These are phyloP conservation scores for Dichotomopilus funicola DNA, from an alignment of 2,329 filamentous ascomycete species.

Conservation along the genomic window DNA sequence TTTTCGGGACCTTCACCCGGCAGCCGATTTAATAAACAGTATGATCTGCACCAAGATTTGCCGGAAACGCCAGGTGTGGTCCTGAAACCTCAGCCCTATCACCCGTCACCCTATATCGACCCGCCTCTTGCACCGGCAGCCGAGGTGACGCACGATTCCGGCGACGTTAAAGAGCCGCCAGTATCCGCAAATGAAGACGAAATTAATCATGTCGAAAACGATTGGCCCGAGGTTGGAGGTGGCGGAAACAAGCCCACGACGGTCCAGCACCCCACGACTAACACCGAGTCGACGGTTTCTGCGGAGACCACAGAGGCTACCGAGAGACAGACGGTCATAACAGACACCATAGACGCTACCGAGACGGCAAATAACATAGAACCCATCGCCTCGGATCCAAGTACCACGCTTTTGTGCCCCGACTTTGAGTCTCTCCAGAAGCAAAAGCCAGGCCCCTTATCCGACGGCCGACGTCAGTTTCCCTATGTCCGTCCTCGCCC, in stretches of 20 bases:
- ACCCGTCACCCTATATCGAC: not conserved
- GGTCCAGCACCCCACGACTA: not conserved
- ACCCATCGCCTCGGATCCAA: not conserved
- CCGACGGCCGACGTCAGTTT: constrained; percentile 27
- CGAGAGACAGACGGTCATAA: not conserved
- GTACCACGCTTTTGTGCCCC: constrained; percentile 13
- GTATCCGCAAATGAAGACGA: too few species aligned
- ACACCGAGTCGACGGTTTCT: not conserved
- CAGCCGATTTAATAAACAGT: not conserved
- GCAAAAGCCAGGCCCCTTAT: constrained; percentile 25
- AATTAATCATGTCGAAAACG: too few species aligned
- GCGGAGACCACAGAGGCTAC: not conserved
- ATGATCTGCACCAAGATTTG: constrained; percentile 8
- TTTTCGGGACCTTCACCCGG: constrained; percentile 15
- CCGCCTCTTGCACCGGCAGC: too few species aligned
- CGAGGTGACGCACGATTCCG: too few species aligned
- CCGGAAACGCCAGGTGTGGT: not conserved
- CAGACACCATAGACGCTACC: not conserved
- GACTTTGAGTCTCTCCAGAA: constrained; percentile 23
- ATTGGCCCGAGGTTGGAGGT: too few species aligned
- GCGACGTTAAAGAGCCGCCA: too few species aligned
- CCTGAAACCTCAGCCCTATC: not conserved
- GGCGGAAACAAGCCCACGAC: not conserved
- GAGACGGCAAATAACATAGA: not conserved
- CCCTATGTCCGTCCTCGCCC: constrained; percentile 48